Percentiles rank a stretch among this genome's conserved stretches.
These are phyloP conservation scores for Magnusiomyces sp. DNA, from an alignment of 1,139 yeast genomes.

Conservation along the genomic window DNA sequence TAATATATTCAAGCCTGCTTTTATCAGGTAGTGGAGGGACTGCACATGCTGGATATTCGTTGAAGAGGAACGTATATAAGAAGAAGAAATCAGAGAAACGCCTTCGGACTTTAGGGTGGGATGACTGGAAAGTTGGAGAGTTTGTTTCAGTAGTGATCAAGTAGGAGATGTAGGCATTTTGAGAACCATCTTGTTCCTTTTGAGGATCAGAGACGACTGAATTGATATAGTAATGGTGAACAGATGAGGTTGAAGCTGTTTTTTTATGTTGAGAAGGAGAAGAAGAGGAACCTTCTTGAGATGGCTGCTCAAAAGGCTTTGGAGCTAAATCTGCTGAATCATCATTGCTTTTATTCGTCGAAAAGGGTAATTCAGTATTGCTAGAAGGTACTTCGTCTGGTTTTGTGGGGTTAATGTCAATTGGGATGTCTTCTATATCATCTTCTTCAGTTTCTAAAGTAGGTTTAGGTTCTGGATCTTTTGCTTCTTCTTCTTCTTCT, in stretches of 20 bases:
- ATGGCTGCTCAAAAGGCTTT: too few relatives aligned
- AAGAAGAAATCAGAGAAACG: conserved; percentile 78
- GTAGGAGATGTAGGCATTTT: conserved; percentile 75
- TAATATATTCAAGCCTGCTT: conserved; percentile 79
- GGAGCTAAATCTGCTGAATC: background rate
- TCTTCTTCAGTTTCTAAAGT: too few relatives aligned
- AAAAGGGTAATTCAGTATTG: background rate
- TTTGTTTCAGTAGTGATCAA: conserved; percentile 56
- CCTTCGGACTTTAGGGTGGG: conserved; percentile 53
- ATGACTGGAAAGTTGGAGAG: conserved; percentile 38
- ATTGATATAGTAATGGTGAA: conserved; percentile 16
- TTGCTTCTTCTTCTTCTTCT: too few relatives aligned
- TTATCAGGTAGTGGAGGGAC: conserved; percentile 95
- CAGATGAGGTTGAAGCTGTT: background rate
- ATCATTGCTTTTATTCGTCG: background rate
- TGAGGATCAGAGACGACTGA: conserved; percentile 58
- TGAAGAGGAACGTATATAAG: conserved; percentile 61
- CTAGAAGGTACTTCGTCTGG: background rate
- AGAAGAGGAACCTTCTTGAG: background rate
- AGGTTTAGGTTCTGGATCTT: too few relatives aligned
- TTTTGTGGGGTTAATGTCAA: background rate
- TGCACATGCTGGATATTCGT: conserved; percentile 76
- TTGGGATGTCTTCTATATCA: too few relatives aligned
- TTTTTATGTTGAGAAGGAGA: background rate
- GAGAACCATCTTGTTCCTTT: conserved; percentile 65